Conservation (phyloP, 768 basidiomycete genomes). For the Mrakia hoshinonis region DNA sequence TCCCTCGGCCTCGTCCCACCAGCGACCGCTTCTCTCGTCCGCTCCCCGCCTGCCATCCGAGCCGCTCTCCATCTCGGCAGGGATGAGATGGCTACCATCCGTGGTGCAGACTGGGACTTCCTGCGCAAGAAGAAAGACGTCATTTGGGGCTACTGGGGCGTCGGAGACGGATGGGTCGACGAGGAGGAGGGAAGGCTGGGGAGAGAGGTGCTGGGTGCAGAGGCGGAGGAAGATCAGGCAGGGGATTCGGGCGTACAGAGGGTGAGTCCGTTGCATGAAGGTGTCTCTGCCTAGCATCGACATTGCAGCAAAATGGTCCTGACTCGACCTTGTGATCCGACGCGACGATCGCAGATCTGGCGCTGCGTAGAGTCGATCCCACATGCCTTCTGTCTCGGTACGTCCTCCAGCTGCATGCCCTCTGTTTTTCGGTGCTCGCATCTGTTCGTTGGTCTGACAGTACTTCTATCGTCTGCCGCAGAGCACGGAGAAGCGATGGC, state of each 20-base stretch:
- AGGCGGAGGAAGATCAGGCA: not conserved
- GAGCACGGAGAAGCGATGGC: conserved; percentile 39
- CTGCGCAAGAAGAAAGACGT: conserved; percentile 41
- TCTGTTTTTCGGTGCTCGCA: not conserved
- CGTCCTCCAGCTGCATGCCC: conserved; percentile 35
- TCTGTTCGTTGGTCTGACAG: conserved; percentile 42
- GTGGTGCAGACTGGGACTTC: conserved; percentile 48
- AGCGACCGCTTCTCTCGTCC: conserved; percentile 44
- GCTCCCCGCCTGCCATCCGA: conserved; percentile 49
- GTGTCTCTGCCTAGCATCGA: not conserved
- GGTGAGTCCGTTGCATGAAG: not conserved
- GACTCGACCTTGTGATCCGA: conserved; percentile 22
- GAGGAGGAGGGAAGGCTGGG: conserved; percentile 8
- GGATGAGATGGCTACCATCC: conserved; percentile 60
- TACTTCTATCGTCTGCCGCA: conserved; percentile 43
- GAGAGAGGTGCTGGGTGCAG: not conserved
- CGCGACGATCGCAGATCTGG: conserved; percentile 43
- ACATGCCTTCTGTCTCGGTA: conserved; percentile 68
- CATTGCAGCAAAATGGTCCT: not conserved
- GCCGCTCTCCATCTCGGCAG: conserved; percentile 55
- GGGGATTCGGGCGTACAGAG: conserved; percentile 11
- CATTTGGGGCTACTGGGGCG: conserved; percentile 54
- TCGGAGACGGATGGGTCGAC: conserved; percentile 1
- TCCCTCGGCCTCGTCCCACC: conserved; percentile 41
- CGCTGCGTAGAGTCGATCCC: conserved; percentile 48